Conservation (phyloP, 2,329 filamentous ascomycete genomes). For the Arachnomyces sp. region DNA sequence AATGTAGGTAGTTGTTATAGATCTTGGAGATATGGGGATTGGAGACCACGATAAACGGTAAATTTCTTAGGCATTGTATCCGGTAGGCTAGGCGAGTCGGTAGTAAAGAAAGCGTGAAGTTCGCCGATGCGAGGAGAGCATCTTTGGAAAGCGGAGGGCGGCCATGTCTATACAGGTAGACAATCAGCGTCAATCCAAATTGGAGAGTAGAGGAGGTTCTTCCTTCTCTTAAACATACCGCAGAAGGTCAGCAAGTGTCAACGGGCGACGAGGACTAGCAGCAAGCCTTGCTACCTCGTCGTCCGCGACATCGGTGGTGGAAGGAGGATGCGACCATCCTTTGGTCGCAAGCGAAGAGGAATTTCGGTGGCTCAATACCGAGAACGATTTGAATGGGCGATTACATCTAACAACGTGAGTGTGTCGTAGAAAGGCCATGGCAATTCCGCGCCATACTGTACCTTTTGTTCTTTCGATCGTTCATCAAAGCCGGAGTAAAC, state of each 20-base stretch:
- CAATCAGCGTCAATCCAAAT: conserved; percentile 8
- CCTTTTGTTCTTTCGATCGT: too few relatives aligned
- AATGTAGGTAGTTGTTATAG: conserved; percentile 93
- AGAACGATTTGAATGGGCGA: not conserved
- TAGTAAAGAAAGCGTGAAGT: conserved; percentile 88
- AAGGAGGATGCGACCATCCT: conserved; percentile 38
- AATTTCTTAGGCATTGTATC: conserved; percentile 83
- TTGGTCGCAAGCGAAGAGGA: conserved; percentile 7
- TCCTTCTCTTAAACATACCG: conserved; percentile 49
- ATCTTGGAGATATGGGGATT: conserved; percentile 92
- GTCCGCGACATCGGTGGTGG: conserved; percentile 52
- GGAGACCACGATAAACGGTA: conserved; percentile 97
- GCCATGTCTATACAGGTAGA: conserved; percentile 50
- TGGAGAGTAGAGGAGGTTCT: not conserved
- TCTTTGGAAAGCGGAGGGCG: conserved; percentile 74
- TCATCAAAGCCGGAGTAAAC: too few relatives aligned
- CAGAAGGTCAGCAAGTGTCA: conserved; percentile 82
- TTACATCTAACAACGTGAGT: conserved; percentile 8
- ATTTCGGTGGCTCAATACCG: conserved; percentile 3
- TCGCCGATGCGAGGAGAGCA: conserved; percentile 80
- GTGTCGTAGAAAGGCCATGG: conserved; percentile 16
- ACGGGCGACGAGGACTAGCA: conserved; percentile 65
- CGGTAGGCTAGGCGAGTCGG: conserved; percentile 88
- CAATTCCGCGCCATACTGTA: conserved; percentile 14
- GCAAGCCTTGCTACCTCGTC: conserved; percentile 74